A percentile compares a stretch with the other conserved stretches of the same genome.
These are phyloP conservation scores for Nicotiana tabacum DNA, from an alignment of 257 asterid species.

Conservation along the genomic window DNA sequence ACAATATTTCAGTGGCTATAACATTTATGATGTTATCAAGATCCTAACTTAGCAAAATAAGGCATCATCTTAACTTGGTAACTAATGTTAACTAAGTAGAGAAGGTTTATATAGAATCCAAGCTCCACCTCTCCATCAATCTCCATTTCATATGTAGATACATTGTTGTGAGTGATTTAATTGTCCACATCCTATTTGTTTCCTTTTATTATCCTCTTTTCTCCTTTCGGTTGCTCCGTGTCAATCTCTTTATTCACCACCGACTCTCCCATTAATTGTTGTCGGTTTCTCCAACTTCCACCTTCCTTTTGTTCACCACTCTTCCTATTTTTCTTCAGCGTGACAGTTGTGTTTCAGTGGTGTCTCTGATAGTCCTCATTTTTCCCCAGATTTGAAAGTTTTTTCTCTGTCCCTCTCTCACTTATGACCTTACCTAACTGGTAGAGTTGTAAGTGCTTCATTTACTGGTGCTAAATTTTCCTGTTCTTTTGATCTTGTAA, in stretches of 20 bases:
- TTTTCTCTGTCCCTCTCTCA: background rate
- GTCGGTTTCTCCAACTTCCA: background rate
- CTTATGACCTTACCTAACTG: background rate
- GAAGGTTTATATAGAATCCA: background rate
- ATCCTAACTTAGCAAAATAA: background rate
- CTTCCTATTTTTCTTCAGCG: background rate
- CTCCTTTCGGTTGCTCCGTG: background rate
- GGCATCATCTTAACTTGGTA: background rate
- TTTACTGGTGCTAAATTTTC: background rate
- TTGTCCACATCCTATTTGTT: background rate
- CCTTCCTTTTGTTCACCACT: background rate
- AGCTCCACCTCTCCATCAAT: background rate
- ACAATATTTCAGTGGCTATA: background rate
- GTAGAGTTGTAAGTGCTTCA: background rate
- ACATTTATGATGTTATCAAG: background rate
- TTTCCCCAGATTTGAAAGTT: background rate
- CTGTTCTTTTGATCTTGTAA: background rate
- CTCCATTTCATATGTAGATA: background rate
- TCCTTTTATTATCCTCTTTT: background rate
- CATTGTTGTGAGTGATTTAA: background rate
- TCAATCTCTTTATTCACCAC: background rate
- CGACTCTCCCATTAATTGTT: background rate
- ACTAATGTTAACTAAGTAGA: background rate
- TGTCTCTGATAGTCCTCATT: background rate
- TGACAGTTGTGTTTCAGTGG: background rate